These are phyloP conservation scores for Colletotrichum gloeosporioides DNA, from an alignment of 2,329 filamentous ascomycete species.

Conservation along the genomic window DNA sequence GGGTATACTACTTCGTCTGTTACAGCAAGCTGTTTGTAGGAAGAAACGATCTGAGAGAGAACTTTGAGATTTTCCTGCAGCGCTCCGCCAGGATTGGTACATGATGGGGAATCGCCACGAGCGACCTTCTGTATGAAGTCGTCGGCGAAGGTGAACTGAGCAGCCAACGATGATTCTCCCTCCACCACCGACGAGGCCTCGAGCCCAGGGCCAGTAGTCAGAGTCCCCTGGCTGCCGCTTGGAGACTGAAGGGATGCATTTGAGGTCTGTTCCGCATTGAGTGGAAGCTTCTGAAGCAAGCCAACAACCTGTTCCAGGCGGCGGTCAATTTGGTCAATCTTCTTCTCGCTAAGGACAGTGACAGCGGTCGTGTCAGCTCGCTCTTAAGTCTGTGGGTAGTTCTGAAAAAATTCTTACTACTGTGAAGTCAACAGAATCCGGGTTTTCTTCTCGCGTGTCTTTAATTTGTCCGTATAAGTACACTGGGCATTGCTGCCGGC, in stretches of 20 bases:
- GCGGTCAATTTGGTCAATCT: constrained; percentile 43
- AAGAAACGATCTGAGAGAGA: constrained; percentile 32
- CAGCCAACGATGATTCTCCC: constrained; percentile 49
- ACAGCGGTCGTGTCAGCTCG: background rate
- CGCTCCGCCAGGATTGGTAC: constrained; percentile 28
- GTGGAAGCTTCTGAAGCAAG: constrained; percentile 27
- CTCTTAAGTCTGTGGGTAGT: fast-evolving
- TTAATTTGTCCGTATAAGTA: constrained; percentile 31
- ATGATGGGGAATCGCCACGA: constrained; percentile 25
- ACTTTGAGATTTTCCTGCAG: constrained; percentile 39
- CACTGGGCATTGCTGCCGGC: constrained; percentile 39
- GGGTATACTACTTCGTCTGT: constrained; percentile 30
- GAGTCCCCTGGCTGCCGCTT: background rate
- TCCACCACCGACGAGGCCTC: constrained; percentile 36
- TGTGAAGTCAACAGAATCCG: constrained; percentile 41
- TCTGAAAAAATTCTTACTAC: constrained; percentile 33
- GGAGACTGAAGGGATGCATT: constrained; percentile 23
- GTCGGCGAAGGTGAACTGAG: constrained; percentile 51
- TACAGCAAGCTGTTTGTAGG: constrained; percentile 28
- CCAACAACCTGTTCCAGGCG: constrained; percentile 38
- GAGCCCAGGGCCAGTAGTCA: fast-evolving
- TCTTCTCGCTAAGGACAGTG: constrained; percentile 33
- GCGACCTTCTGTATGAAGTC: constrained; percentile 47
- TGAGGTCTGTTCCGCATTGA: constrained; percentile 28
- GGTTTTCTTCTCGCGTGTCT: constrained; percentile 39